Conservation (phyloP, 306 rosid genomes). For the Casuarina cunninghamiana region DNA sequence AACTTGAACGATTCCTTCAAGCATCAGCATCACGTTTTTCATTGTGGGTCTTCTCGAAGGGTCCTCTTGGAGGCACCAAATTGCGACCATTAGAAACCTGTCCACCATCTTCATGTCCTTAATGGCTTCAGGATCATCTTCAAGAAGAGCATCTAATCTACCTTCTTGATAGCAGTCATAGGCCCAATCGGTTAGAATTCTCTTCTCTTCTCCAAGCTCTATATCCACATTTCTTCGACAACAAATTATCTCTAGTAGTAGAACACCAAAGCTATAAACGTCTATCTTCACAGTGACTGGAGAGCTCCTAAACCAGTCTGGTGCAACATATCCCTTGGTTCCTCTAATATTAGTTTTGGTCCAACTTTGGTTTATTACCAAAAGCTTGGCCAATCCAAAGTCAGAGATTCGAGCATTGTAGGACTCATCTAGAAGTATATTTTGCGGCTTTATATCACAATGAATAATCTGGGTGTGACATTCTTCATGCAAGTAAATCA, state of each 20-base stretch:
- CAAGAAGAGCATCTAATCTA: constrained; percentile 10
- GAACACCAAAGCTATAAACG: constrained; percentile 45
- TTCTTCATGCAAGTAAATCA: constrained; percentile 38
- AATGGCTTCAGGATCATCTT: constrained; percentile 17
- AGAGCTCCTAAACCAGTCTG: constrained; percentile 34
- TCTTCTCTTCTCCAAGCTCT: background rate
- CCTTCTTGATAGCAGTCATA: constrained; percentile 33
- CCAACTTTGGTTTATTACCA: constrained; percentile 23
- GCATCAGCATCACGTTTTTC: constrained; percentile 36
- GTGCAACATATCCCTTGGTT: constrained; percentile 41
- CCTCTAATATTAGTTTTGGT: constrained; percentile 23
- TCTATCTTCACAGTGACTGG: constrained; percentile 41
- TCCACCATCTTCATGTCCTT: constrained; percentile 26
- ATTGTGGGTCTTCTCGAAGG: constrained; percentile 39
- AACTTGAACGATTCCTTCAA: constrained; percentile 35
- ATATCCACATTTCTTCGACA: constrained; percentile 28
- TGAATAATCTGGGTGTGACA: constrained; percentile 36
- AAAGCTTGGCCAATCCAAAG: constrained; percentile 39
- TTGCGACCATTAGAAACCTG: constrained; percentile 28
- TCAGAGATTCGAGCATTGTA: constrained; percentile 35
- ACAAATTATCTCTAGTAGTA: constrained; percentile 32
- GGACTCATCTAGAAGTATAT: constrained; percentile 39
- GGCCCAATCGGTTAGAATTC: constrained; percentile 37
- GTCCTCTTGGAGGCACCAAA: constrained; percentile 48
- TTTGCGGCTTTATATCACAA: constrained; percentile 43